Evolutionary conservation across 139 green algal species (phyloP).

Genomic region (Closterium sp.): DNA sequence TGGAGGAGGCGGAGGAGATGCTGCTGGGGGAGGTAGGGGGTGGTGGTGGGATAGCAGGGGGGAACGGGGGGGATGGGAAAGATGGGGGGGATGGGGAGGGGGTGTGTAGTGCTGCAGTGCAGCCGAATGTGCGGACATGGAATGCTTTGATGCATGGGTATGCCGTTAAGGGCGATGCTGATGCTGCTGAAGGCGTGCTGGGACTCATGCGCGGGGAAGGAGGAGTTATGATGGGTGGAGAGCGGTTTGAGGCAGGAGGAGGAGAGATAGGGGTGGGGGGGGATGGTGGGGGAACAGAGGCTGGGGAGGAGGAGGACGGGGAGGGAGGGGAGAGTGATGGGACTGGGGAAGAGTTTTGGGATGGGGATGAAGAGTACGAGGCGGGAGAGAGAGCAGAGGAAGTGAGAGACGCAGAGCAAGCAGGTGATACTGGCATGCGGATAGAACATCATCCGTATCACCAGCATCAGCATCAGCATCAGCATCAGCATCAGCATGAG

Average conservation of each 20-base stretch:
- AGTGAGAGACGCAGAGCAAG: background rate
- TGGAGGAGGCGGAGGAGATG: background rate
- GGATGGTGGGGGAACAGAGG: background rate
- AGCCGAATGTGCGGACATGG: background rate
- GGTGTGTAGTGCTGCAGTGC: background rate
- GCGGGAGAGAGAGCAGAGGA: background rate
- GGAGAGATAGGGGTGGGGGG: background rate
- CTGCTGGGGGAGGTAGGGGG: background rate
- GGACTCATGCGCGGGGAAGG: background rate
- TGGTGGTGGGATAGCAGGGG: too few species aligned
- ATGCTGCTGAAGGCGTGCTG: background rate
- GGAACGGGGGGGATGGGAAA: background rate
- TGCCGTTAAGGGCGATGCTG: background rate
- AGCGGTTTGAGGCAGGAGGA: background rate
- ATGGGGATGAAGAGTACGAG: background rate
- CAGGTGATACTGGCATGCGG: background rate
- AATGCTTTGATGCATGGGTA: background rate
- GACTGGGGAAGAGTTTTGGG: background rate
- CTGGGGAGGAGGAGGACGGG: background rate
- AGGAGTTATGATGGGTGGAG: background rate
- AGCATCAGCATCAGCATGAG: too few species aligned
- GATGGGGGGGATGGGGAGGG: background rate
- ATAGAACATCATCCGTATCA: too few species aligned
- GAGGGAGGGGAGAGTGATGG: background rate
- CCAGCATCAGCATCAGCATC: background rate